Conservation (phyloP, 2,329 filamentous ascomycete genomes). For the Colletotrichum liriopes region DNA sequence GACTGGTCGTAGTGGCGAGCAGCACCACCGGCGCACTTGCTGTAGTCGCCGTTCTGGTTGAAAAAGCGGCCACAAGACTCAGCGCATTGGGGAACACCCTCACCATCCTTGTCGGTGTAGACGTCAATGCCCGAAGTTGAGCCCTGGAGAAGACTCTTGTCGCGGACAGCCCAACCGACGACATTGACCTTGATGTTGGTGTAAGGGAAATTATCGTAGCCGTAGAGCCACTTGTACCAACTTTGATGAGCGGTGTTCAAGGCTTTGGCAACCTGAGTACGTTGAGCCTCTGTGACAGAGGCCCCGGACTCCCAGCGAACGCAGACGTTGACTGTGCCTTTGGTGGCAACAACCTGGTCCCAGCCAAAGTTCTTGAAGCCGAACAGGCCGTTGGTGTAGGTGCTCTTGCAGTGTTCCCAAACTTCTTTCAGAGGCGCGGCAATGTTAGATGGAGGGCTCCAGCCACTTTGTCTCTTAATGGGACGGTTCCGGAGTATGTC, state of each 20-base stretch:
- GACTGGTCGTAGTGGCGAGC: conserved; percentile 61
- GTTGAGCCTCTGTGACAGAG: conserved; percentile 56
- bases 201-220: conserved; percentile 62
- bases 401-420: conserved; percentile 50
- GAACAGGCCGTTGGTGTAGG: conserved; percentile 46
- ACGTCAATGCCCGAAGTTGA: conserved; percentile 55
- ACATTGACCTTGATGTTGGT: conserved; percentile 56
- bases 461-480: conserved; percentile 48
- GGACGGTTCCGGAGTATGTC: conserved; percentile 46
- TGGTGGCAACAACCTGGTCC: conserved; percentile 52
- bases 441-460: conserved; percentile 50
- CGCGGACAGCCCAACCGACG: conserved; percentile 60
- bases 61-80: conserved; percentile 61
- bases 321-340: conserved; percentile 55
- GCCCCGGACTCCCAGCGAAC: conserved; percentile 61
- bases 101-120: conserved; percentile 58
- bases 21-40: conserved; percentile 55
- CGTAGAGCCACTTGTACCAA: conserved; percentile 60
- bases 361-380: conserved; percentile 54
- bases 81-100: conserved; percentile 59
- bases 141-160: conserved; percentile 56
- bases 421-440: conserved; percentile 49
- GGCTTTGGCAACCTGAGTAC: conserved; percentile 53
- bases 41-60: conserved; percentile 60
- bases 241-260: conserved; percentile 55